These are phyloP conservation scores for Tulasnella calospora DNA, from an alignment of 768 basidiomycete genomes.

Conservation along the genomic window DNA sequence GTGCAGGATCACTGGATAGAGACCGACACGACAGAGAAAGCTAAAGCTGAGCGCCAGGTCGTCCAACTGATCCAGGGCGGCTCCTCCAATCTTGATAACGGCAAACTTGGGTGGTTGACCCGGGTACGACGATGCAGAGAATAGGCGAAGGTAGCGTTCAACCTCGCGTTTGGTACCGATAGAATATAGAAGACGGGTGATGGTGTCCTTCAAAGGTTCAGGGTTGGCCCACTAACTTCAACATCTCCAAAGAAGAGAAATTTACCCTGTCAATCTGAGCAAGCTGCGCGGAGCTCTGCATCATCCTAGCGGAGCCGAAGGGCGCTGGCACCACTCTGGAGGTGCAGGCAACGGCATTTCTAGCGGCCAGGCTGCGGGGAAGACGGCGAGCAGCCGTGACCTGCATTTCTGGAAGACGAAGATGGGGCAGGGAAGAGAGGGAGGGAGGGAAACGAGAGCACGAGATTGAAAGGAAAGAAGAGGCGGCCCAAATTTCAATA, in stretches of 20 bases:
- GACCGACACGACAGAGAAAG: slow-evolving; percentile 92
- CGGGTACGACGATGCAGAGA: slow-evolving; percentile 86
- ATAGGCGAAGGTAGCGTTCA: slow-evolving; percentile 96
- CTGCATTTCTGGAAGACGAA: neutral
- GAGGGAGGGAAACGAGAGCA: neutral
- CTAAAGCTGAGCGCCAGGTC: slow-evolving; percentile 92
- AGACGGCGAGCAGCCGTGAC: neutral
- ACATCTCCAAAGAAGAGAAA: neutral
- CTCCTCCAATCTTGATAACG: slow-evolving; percentile 97
- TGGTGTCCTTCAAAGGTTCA: slow-evolving; percentile 67
- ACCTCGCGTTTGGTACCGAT: slow-evolving; percentile 97
- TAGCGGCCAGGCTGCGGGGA: neutral
- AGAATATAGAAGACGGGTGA: slow-evolving; percentile 92
- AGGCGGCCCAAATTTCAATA: neutral
- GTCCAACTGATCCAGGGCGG: slow-evolving; percentile 85
- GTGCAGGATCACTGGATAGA: slow-evolving; percentile 97
- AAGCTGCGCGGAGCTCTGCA: slow-evolving; percentile 12
- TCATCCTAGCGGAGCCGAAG: neutral
- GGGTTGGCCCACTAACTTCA: neutral
- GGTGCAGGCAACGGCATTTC: neutral
- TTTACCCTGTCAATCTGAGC: slow-evolving; percentile 20
- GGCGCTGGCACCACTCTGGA: neutral
- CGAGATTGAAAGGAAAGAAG: neutral
- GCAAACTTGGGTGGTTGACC: slow-evolving; percentile 92
- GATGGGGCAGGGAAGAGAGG: neutral